Evolutionary conservation across 2,329 filamentous ascomycete genomes (phyloP), one percentile per base, ranked within the genome.

Genomic region (Aspergillus cejpii): DNA sequence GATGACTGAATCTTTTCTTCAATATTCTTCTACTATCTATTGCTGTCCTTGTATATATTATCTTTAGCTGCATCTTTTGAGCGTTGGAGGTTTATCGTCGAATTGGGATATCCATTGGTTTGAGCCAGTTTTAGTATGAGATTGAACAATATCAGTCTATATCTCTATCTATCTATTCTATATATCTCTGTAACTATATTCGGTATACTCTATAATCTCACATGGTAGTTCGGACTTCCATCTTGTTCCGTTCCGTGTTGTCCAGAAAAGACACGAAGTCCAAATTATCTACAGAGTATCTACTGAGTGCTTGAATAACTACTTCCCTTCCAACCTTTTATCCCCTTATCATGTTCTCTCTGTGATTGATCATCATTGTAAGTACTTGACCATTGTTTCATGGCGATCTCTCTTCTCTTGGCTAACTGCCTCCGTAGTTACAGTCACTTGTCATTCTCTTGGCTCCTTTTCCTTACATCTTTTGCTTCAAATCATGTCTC

Each of bases 401-500:
- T 48, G 44, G 40, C 31, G 31, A 34, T 34, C 31, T 11, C 6
- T 11, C 29, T 31, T 23, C 44, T 15, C 37, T 27, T 17, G 8
- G 7, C 27, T 44, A 37, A 11, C 37, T 24, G 37, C 26, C 19
- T 26, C 8, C 21, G 28, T 59, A 58, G 56, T 49, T 59, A 41
- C n/a, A n/a, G 54, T 58, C 47, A 55, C 56, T 50, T 53, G 56
- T 58, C 59, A 45, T 50, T 57, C 55, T 51, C 58, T 60, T 49
- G 41, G 41, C 39, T 19, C 49, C 49, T 50, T 44, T 42, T 50
- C 38, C 39, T 43, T 49, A 45, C 26, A 51, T 41, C 43, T 43
- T 53, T 46, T 23, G 44, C 39, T 42, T 51, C 48, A 54, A 53
- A 62, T 44, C 44, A 67, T 67, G 64, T 62, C 63, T 50, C 62